Base-by-base conservation (phyloP, 1,284 basidiomycete genomes). In the Mycosarcoma mackinlayi region DNA sequence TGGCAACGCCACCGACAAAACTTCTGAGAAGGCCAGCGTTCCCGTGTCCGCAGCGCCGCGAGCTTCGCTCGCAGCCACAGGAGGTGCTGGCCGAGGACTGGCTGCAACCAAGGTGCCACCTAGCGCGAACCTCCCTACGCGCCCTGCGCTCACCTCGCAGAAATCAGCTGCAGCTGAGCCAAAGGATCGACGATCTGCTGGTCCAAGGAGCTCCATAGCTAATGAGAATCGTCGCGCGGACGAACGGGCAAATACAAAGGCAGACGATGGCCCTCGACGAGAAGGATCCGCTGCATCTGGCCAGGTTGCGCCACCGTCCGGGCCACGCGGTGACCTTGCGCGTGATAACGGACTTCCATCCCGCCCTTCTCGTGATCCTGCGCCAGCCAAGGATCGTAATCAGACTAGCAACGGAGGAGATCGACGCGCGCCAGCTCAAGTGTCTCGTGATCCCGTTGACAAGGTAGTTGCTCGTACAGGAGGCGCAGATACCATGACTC, bases 61-160 rank as follows among this genome's bases (percentile, higher is more conserved):
- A 42, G 56, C 21, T 8, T 39, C 56, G 4, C 33, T 33, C 19
- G 39, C 48, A 9, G 30, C 56, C 13, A 23, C 47, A n/a, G 63
- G 51, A 24, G 42, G 41, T 4, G 40, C 38, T 30, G n/a, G 33
- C n/a, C 53, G 58, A 7, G 56, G 63, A 25, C 31, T 28, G 13
- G 34, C 25, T 10, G 34, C 57, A 3, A 68, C 59, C 3, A 52
- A 45, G 37, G 49, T 68, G 9, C 65, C 65, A 4, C 44, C 53
- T 25, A 54, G 46, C 16, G 65, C 65, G 31, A 68, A 68, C 27
- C 58, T 68, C 6, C 65, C 65, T 1, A 54, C 46, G 10, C 65
- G 65, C 6, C 64, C 64, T 1, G 58, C 42, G 2, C 44, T 56
- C 3, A 2, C 52, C 7, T 48, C 63, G 47, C 63, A 60, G 24